Evolutionary conservation across 768 basidiomycete species (phyloP).

Genomic region (Lanmaoa rubissima): DNA sequence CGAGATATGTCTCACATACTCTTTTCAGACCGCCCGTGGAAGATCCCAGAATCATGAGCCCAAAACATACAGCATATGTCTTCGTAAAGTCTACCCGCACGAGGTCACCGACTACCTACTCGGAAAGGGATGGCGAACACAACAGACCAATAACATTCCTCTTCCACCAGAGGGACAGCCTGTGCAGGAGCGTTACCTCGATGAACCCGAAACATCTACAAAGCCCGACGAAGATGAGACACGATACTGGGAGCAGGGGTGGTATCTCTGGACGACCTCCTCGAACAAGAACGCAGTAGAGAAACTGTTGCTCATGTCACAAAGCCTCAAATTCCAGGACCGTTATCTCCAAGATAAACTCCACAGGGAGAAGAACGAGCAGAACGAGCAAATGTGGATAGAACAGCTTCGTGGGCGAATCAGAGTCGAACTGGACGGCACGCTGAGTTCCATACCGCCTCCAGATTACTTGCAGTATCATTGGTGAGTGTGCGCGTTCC

Average conservation of each 20-base stretch:
- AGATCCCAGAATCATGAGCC: constrained; percentile 51
- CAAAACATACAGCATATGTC: constrained; percentile 55
- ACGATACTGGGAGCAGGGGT: constrained; percentile 69
- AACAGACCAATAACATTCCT: constrained; percentile 54
- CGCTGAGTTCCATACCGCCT: constrained; percentile 28
- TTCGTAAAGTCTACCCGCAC: constrained; percentile 65
- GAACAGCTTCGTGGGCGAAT: constrained; percentile 21
- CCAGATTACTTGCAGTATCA: constrained; percentile 26
- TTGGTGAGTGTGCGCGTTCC: constrained; percentile 38
- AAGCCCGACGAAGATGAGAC: constrained; percentile 36
- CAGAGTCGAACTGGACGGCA: constrained; percentile 27
- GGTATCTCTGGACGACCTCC: constrained; percentile 69
- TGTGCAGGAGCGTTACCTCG: constrained; percentile 23
- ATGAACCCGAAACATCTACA: constrained; percentile 14
- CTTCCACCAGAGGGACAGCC: constrained; percentile 66
- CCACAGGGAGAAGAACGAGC: constrained; percentile 48
- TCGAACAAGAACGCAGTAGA: constrained; percentile 52
- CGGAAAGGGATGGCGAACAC: constrained; percentile 35
- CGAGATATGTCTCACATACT: constrained; percentile 64
- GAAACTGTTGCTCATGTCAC: constrained; percentile 58
- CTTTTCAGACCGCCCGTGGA: constrained; percentile 55
- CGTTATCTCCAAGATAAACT: constrained; percentile 30
- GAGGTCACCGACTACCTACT: constrained; percentile 56
- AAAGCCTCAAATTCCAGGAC: constrained; percentile 50
- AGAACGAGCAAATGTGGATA: constrained; percentile 47